A percentile compares a stretch with the other conserved stretches of the same genome.
phyloP scores from a whole-genome alignment of 495 filamentous ascomycete genomes.

The Cryomyces antarcticus region DNA sequence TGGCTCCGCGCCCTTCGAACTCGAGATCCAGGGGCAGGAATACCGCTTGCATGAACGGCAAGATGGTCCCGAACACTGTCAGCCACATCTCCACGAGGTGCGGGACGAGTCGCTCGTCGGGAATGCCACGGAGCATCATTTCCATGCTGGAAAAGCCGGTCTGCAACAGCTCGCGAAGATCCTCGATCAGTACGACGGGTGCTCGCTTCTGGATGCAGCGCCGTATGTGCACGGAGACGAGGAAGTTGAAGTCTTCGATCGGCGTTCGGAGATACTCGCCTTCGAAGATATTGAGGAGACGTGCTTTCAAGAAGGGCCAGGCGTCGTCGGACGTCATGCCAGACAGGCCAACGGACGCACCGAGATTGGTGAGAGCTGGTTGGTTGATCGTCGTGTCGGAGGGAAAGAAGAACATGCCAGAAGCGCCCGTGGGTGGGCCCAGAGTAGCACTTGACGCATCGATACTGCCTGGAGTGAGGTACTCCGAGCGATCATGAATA shows the following conservation, averaged over 20 bases:
- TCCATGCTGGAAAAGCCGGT: constrained; percentile 78
- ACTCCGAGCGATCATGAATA: constrained; percentile 13
- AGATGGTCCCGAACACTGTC: constrained; percentile 66
- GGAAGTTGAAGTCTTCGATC: constrained; percentile 83
- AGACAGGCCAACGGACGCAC: constrained; percentile 39
- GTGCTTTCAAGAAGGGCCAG: constrained; percentile 85
- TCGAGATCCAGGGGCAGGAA: constrained; percentile 89
- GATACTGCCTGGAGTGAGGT: constrained; percentile 6
- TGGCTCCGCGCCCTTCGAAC: constrained; percentile 61
- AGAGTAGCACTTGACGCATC: constrained; percentile 2
- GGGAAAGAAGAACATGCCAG: constrained; percentile 5
- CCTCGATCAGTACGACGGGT: constrained; percentile 31
- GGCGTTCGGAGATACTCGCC: constrained; percentile 76
- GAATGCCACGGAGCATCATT: constrained; percentile 49
- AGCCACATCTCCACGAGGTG: constrained; percentile 87
- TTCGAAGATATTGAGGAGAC: constrained; percentile 79
- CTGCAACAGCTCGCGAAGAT: constrained; percentile 56
- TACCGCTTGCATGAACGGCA: constrained; percentile 91
- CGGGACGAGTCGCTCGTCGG: constrained; percentile 69
- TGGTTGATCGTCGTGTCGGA: constrained; percentile 5
- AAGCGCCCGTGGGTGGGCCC: constrained; percentile 9
- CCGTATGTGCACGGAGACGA: constrained; percentile 32
- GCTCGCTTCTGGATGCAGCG: constrained; percentile 19
- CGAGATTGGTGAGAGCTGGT: constrained; percentile 7
- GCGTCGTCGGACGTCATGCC: constrained; percentile 80